Evolutionary conservation across 805 yeast species (phyloP), one percentile per base, ranked within the genome.

Genomic region (Myxozyma vanderwaltii): DNA sequence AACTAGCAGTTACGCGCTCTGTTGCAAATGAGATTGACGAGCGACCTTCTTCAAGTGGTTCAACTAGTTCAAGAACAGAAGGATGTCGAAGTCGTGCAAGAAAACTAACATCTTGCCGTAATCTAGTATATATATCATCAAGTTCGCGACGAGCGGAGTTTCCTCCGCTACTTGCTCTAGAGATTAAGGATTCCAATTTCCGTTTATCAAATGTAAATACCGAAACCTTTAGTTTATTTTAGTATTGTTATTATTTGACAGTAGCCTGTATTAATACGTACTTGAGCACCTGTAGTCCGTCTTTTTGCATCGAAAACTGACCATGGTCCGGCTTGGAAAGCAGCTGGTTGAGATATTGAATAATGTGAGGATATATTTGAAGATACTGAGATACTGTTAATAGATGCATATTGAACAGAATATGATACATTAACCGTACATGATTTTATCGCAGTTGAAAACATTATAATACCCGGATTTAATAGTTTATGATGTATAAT

Each of bases 51-150:
- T 94, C 98, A 62, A 91, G 73, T 0, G 96, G 96, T 71, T 95
- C 99, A 38, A 89, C 82, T 1, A 94, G 79, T 1, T 91, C 85
- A 47, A 94, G 74, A 27, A 94, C 79, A 64, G 90, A 86, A 0
- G 99, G 99, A 71, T 94, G 99, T 66, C 91, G 87, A 67, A 94
- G 76, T 70, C 86, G 88, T 17, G 95, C 83, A 69, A 91, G 75
- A 63, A 86, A 86, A 23, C 82, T 75, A 1, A 90, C 86, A 67
- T 91, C 94, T 27, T 76, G 75, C 66, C 84, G 81, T 50, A 94
- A 75, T 21, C 86, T 77, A 45, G 83, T 86, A 66, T 83, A 86
- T 44, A 82, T 75, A 48, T 91, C 94, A 43, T 81, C 84, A 50
- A 84, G 71, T 1, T 82, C 68, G 24, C 79, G 71, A 31, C 80